These are phyloP conservation scores for Ophiostoma ulmi DNA, from an alignment of 2,329 filamentous ascomycete species.

Conservation along the genomic window DNA sequence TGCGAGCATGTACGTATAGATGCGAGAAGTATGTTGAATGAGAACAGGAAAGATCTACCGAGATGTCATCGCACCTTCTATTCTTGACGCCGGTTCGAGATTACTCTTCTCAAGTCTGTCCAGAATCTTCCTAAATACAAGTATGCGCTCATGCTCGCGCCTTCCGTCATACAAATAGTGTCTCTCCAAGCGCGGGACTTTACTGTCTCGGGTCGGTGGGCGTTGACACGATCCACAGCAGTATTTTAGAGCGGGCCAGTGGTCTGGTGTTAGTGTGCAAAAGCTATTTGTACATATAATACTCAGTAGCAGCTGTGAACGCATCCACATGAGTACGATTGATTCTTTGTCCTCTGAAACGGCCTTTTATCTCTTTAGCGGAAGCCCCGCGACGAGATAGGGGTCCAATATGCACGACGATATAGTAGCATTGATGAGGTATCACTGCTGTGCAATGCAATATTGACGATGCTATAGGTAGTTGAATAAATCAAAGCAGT, in stretches of 20 bases:
- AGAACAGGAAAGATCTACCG: no score
- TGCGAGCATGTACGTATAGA: not conserved
- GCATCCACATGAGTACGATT: no score
- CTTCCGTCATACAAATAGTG: not conserved
- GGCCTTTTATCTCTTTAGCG: no score
- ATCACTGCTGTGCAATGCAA: not conserved
- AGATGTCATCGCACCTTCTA: no score
- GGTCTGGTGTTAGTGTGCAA: not conserved
- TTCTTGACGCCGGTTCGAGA: no score
- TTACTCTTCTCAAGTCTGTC: no score
- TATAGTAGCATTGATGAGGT: not conserved
- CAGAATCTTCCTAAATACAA: no score
- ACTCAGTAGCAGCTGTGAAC: not conserved
- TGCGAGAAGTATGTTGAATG: no score
- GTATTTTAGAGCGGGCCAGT: conserved; percentile 10
- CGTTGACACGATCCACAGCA: conserved; percentile 13
- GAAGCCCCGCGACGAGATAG: not conserved
- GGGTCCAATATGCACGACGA: not conserved
- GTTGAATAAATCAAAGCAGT: not conserved
- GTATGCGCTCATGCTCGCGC: no score
- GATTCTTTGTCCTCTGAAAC: no score
- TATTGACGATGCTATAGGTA: not conserved
- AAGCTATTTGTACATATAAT: not conserved
- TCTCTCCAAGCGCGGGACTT: conserved; percentile 3
- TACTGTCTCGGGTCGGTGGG: conserved; percentile 10